Percentiles rank a stretch among this genome's conserved stretches.
phyloP scores from a whole-genome alignment of 306 rosid species.

The Lupinus albus region DNA sequence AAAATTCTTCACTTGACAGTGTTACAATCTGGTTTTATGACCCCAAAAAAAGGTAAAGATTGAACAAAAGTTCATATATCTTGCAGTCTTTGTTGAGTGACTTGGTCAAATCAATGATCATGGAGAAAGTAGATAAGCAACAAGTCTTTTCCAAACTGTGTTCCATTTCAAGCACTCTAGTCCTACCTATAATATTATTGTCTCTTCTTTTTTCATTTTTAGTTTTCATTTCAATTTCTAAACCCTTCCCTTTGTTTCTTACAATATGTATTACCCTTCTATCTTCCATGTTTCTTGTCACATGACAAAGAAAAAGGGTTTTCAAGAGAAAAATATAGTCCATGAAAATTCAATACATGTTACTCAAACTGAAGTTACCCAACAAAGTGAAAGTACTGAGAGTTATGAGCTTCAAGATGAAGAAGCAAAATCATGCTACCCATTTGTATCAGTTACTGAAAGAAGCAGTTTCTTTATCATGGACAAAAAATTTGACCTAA shows the following conservation, averaged over 20 bases:
- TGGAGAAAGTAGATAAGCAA: constrained; percentile 50
- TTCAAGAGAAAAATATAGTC: constrained; percentile 30
- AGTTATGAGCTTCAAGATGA: constrained; percentile 42
- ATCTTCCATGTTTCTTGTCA: constrained; percentile 51
- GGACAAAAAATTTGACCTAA: constrained; percentile 44
- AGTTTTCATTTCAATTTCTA: constrained; percentile 25
- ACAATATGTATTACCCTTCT: constrained; percentile 45
- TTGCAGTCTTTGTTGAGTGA: background rate
- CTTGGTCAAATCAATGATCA: constrained; percentile 32
- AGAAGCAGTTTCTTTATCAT: constrained; percentile 41
- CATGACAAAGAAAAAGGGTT: constrained; percentile 46
- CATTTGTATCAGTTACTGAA: constrained; percentile 55
- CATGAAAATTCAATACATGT: constrained; percentile 32
- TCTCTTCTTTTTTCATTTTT: constrained; percentile 44
- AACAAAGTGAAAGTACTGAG: constrained; percentile 37
- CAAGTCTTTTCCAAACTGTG: constrained; percentile 29
- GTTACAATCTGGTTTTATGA: background rate
- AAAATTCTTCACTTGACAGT: constrained; percentile 1
- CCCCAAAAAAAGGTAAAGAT: background rate
- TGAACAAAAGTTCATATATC: constrained; percentile 23
- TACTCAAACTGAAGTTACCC: constrained; percentile 29
- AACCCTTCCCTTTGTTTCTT: constrained; percentile 42
- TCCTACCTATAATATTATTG: constrained; percentile 30
- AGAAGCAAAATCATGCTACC: constrained; percentile 34
- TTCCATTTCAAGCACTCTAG: constrained; percentile 32